Evolutionary conservation across 2,329 filamentous ascomycete genomes (phyloP).

Genomic region (Exophiala aquamarina): DNA sequence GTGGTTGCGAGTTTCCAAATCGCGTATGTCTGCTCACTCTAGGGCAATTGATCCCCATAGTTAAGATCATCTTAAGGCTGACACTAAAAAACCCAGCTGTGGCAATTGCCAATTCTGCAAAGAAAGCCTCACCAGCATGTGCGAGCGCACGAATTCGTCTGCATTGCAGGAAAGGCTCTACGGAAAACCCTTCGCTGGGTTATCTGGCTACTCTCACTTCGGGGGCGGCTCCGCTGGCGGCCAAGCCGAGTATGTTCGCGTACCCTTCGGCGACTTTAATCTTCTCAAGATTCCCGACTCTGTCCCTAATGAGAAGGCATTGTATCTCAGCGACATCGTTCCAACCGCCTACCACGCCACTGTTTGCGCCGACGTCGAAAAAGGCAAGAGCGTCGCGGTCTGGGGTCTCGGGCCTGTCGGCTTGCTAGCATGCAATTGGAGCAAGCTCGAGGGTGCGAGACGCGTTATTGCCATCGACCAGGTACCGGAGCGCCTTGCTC

Average conservation of each 20-base stretch:
- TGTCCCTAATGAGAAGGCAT: conserved; percentile 78
- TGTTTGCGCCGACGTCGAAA: conserved; percentile 64
- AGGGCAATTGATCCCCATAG: background rate
- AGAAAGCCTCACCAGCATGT: conserved; percentile 61
- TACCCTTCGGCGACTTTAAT: conserved; percentile 77
- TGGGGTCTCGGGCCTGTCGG: conserved; percentile 20
- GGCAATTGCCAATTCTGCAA: conserved; percentile 71
- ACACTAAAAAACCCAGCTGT: conserved; percentile 26
- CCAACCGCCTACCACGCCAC: conserved; percentile 77
- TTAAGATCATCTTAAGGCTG: background rate
- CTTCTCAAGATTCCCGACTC: conserved; percentile 72
- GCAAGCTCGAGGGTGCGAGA: conserved; percentile 65
- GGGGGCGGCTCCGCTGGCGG: conserved; percentile 83
- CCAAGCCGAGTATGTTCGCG: conserved; percentile 81
- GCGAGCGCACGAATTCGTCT: conserved; percentile 64
- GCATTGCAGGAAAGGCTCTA: conserved; percentile 71
- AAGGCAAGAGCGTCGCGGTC: conserved; percentile 19
- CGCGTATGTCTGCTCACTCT: conserved; percentile 41
- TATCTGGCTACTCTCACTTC: conserved; percentile 71
- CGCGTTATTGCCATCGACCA: conserved; percentile 73
- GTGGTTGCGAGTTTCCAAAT: conserved; percentile 73
- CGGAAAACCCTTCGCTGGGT: conserved; percentile 70
- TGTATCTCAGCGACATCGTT: conserved; percentile 79
- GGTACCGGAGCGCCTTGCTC: conserved; percentile 45
- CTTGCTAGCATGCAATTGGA: conserved; percentile 50